Evolutionary conservation across 139 green algal genomes (phyloP).

Genomic region (Edaphochlamys debaryana): DNA sequence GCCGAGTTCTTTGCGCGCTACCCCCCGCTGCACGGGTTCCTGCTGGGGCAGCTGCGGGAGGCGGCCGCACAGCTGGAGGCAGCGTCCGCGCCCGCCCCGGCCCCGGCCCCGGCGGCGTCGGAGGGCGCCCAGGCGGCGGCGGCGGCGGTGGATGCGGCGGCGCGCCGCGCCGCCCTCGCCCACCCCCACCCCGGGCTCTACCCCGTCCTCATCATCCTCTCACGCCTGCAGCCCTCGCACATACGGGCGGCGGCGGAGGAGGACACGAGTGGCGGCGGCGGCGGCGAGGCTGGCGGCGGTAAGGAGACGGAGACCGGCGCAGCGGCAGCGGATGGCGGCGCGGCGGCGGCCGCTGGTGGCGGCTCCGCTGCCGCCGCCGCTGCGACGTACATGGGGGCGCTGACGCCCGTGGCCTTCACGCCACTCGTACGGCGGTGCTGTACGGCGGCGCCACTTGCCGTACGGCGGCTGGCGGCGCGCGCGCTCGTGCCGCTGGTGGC

Average conservation of each 20-base stretch:
- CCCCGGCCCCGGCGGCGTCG: background rate
- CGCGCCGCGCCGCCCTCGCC: background rate
- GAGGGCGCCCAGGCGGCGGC: no score
- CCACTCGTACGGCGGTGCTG: constrained; percentile 68
- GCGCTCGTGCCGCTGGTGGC: constrained; percentile 78
- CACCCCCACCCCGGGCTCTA: constrained; percentile 80
- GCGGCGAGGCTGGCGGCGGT: background rate
- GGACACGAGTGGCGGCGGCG: background rate
- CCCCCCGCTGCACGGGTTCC: constrained; percentile 84
- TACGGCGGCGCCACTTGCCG: constrained; percentile 56
- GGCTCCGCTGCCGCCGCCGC: no score
- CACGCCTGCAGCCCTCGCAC: constrained; percentile 69
- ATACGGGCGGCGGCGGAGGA: background rate
- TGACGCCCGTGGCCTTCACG: constrained; percentile 72
- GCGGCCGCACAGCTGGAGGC: constrained; percentile 47
- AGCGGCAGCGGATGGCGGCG: no score
- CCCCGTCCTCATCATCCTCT: constrained; percentile 86
- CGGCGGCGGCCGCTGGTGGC: background rate
- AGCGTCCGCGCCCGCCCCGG: background rate
- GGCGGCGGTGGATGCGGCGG: background rate
- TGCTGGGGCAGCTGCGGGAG: constrained; percentile 68
- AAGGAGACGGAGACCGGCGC: background rate
- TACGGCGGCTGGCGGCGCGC: constrained; percentile 76
- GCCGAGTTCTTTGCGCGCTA: constrained; percentile 89
- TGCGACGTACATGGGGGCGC: constrained; percentile 25